A percentile compares a stretch with the other conserved stretches of the same genome.
Conservation (phyloP, 2,329 filamentous ascomycete genomes). For the Teratosphaeria zuluensis region DNA sequence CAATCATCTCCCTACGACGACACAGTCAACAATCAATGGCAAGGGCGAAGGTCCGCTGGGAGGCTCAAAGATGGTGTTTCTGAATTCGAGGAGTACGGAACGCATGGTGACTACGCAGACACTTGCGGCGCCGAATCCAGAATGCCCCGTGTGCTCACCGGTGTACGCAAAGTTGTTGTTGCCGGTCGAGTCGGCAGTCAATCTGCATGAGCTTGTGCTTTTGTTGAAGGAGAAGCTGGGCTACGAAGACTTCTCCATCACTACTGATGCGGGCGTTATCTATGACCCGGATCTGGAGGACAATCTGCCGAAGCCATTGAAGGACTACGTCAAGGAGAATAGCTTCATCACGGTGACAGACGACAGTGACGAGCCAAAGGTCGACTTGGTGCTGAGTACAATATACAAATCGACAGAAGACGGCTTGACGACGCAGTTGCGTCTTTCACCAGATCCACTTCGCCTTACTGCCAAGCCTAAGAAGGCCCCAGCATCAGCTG, state of each 20-base stretch:
- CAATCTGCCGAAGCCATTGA: constrained; percentile 70
- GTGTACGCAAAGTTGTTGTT: constrained; percentile 18
- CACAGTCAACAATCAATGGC: constrained; percentile 5
- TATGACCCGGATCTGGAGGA: constrained; percentile 87
- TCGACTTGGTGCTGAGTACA: constrained; percentile 63
- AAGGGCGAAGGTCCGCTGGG: constrained; percentile 13
- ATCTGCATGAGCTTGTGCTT: constrained; percentile 66
- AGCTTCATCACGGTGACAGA: constrained; percentile 77
- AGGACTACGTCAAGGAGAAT: constrained; percentile 58
- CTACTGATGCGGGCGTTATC: constrained; percentile 63
- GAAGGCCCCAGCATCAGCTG: constrained; percentile 10
- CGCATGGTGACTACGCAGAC: constrained; percentile 49
- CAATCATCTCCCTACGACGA: constrained; percentile 7
- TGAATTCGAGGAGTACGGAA: constrained; percentile 55
- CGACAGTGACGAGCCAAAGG: constrained; percentile 66
- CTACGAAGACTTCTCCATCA: constrained; percentile 70
- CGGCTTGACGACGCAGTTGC: neutral
- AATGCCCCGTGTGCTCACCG: constrained; percentile 65
- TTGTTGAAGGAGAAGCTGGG: constrained; percentile 61
- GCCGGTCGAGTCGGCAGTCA: constrained; percentile 47
- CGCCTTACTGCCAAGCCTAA: constrained; percentile 12
- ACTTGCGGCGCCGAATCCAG: constrained; percentile 58
- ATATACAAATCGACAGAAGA: neutral
- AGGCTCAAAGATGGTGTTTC: constrained; percentile 64
- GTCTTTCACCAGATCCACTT: constrained; percentile 10